Base-by-base conservation (phyloP, 371 early-diverging fungal genomes). In the Umbelopsis sp. region DNA sequence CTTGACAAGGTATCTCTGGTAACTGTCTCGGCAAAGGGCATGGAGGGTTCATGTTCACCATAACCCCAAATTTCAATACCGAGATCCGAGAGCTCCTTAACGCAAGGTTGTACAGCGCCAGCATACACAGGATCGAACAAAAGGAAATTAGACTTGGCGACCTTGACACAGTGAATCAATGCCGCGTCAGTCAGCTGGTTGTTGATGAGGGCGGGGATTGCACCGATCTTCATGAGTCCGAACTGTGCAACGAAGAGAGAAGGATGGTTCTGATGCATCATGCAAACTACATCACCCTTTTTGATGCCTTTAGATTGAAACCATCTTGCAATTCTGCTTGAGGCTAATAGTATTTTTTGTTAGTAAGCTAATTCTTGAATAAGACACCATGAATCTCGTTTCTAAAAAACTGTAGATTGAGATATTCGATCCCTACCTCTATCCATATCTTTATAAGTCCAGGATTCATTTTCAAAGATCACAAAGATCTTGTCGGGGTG, bases 211-310 rank as follows among this genome's bases (percentile, higher is more conserved):
- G 77, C 68, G 25, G 75, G 77, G 0, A 72, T 70, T 9, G 76
- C 77, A 7, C 80, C 80, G 44, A 77, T 75, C 53, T 77, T 75
- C 50, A 70, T 66, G 41, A 80, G 69, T 18, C 77, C 80, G 22
- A 77, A 68, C 63, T 70, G 68, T 0, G 63, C 46, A 44, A 76
- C 71, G 50, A 69, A 73, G 65, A 79, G 76, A 2, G 74, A 71
- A 12, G 79, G 79, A 29, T 76, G 76, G 67, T 79, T 79, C 45
- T 79, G 79, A 25, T 69, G 67, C 75, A 76, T 76, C 73, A 76
- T 71, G 66, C 73, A 72, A 7, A 79, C 76, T 20, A 74, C 70
- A 44, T 79, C 76, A 35, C 57, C 35, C 35, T 57, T 57, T 18
- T 57, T 66, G 32, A 38, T 29, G 32, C 57, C 35, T 14, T 57